Evolutionary conservation across 208 protist genomes (phyloP), one percentile per base, ranked within the genome.

Genomic region (Plasmodiophora brassicae): DNA sequence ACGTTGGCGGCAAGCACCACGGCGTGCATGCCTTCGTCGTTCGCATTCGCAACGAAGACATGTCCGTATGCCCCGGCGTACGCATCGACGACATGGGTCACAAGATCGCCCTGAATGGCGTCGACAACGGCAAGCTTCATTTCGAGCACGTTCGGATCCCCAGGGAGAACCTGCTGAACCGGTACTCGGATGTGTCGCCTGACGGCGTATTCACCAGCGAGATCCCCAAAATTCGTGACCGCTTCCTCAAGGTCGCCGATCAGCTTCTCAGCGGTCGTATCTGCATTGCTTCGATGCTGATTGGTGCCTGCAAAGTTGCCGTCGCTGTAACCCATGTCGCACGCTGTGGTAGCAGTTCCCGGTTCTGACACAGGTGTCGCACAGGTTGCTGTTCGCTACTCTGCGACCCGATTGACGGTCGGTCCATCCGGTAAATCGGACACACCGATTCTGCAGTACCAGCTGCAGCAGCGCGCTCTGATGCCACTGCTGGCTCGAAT

Each of bases 61-160:
- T 86, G n/a, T 60, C 45, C 44, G 28, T 87, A 53, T 65, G 35
- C 60, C 0, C 28, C 44, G 88, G 91, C 43, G 91, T 93, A 45
- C 84, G 92, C 43, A 90, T 94, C 25, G 91, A 92, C 71, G 93
- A 94, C 43, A 94, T 93, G 71, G 93, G 93, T 35, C 84, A 91
- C 25, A 94, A 94, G 72, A 46, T 93, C 8, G 91, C 91, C 8
- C 28, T 44, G 28, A 91, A 94, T 85, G 93, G 92, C 71, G 88
- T 95, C 0, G 93, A 95, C 65, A 94, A 93, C 50, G 93, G 93
- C 54, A 91, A 90, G 84, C 25, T 95, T 25, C 91, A 90, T 65
- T 93, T 95, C 28, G 46, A 95, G 1, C 93, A 95, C 35, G 92
- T 95, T n/a, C 44, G 91, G n/a, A 89, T 95, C 28, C 93, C 93